Conservation (phyloP, 306 rosid genomes). For the Vicia villosa region DNA sequence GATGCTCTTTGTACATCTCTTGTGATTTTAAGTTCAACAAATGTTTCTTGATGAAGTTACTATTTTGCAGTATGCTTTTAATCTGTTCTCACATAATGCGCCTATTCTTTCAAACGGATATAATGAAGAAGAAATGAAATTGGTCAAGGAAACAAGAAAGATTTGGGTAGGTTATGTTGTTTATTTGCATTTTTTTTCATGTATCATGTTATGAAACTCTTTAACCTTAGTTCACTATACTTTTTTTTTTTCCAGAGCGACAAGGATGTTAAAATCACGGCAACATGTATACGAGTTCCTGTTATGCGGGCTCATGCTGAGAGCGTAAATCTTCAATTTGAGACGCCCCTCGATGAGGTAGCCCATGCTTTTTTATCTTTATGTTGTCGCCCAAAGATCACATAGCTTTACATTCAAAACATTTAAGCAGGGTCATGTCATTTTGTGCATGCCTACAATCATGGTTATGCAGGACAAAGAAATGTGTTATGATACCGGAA, state of each 20-base stretch:
- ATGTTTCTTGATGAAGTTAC: slow-evolving; percentile 20
- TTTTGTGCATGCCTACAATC: background rate
- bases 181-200: background rate
- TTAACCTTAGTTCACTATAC: background rate
- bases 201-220: background rate
- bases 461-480: background rate
- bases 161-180: slow-evolving; percentile 73
- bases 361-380: slow-evolving; percentile 2
- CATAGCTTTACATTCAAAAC: too few species aligned
- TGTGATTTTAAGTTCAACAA: slow-evolving; percentile 16
- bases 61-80: slow-evolving; percentile 91
- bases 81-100: slow-evolving; percentile 91
- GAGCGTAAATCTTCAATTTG: slow-evolving; percentile 93
- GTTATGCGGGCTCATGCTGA: slow-evolving; percentile 99
- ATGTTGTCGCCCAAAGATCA: too few species aligned
- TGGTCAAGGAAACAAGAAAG: slow-evolving; percentile 90
- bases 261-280: slow-evolving; percentile 79
- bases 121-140: slow-evolving; percentile 98
- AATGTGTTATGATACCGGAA: slow-evolving; percentile 5
- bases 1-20: background rate
- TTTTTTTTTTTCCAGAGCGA: slow-evolving; percentile 62
- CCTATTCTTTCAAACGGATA: slow-evolving; percentile 84
- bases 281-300: slow-evolving; percentile 95
- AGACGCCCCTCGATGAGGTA: slow-evolving; percentile 94
- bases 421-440: slow-evolving; percentile 8